Base-by-base conservation (phyloP, 2,329 filamentous ascomycete genomes). In the Phoma sp. region DNA sequence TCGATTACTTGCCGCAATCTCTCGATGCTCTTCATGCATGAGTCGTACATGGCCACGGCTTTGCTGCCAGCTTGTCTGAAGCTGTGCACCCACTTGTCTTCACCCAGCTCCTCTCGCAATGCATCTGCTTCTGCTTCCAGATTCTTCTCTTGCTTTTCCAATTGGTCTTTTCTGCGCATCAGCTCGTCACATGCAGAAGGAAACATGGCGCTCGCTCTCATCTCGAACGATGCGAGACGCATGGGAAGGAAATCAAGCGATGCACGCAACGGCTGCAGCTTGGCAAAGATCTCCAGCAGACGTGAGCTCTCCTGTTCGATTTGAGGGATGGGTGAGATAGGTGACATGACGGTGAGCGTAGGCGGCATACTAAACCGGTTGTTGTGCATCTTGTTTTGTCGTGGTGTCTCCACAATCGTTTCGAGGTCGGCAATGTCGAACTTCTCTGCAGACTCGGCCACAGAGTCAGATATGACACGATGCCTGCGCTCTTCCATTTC, bases 401-500 rank as follows among this genome's bases (percentile, higher is more conserved):
- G 80, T 7, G 92, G 90, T 0, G 88, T 88, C 65, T 96, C 94
- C 3, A 96, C 89, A 52, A 98, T 97, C 0, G 91, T 96, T 70
- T 96, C 91, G 25, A 98, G 81, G 66, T 97, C 92, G 55, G 90
- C 90, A 62, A 97, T 89, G 71, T 98, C 94, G 44, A 88, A 79
- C 33, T 81, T 81, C 52, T 81, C 80, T 7, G 85, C 83, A 37
- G 89, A 87, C 17, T 86, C 86, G n/a, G 85, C 85, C 68, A 89
- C 82, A 0, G 73, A 74, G 31, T 74, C 73, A 19, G 71, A 71
- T 60, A 91, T 82, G 40, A 88, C 90, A 74, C 89, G 89, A 75
- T 98, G 94, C 43, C 95, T 85, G 62, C 92, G 89, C 77, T 98
- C 95, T 74, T 99, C 95, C 92, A 98, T 96, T 76, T 98, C 93